Base-by-base conservation (phyloP, 306 rosid species). In the Cicer chorassanicum region DNA sequence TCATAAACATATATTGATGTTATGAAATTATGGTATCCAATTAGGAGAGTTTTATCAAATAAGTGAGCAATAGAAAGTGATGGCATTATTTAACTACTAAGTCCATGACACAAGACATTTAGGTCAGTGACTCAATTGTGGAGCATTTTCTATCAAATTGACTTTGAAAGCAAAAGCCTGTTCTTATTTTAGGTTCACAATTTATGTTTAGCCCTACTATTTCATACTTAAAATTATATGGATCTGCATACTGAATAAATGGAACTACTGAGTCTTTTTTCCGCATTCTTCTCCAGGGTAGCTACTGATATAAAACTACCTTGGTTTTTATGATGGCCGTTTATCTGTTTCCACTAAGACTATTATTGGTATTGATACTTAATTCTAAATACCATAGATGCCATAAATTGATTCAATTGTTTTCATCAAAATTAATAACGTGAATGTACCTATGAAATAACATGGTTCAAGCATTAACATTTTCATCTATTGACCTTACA, bases 11-110 rank as follows among this genome's bases (percentile, higher is more conserved):
- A 8, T 81, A 39, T 75, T 59, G 46, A 29, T 74, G 9, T 39
- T 66, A n/a, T 49, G 67, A 29, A 59, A 44, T 44, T 40, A 19
- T 77, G 72, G 44, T 50, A 65, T 75, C 43, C 55, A 42, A 51
- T 59, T 8, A 13, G 55, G 80, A 75, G 70, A 71, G n/a, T 65
- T 36, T 65, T 34, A 34, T 60, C 40, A 56, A 70, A 79, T 21
- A 65, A 51, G 61, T 34, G 42, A 81, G 67, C 65, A 78, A 24
- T 73, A 42, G 83, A 62, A 45, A 68, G 42, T 56, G 44, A 46
- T 53, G 49, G 9, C 9, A 9, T 51, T 77, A 34, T 54, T 73
- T 61, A 80, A 68, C 34, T 67, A 53, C 15, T 4, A 24, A 61
- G 29, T 78, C 55, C 68, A 36, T 29, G 2, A 6, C 34, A 66